A percentile compares a stretch with the other conserved stretches of the same genome.
These are phyloP conservation scores for Zygotorulaspora florentina DNA, from an alignment of 805 yeast species.

Conservation along the genomic window DNA sequence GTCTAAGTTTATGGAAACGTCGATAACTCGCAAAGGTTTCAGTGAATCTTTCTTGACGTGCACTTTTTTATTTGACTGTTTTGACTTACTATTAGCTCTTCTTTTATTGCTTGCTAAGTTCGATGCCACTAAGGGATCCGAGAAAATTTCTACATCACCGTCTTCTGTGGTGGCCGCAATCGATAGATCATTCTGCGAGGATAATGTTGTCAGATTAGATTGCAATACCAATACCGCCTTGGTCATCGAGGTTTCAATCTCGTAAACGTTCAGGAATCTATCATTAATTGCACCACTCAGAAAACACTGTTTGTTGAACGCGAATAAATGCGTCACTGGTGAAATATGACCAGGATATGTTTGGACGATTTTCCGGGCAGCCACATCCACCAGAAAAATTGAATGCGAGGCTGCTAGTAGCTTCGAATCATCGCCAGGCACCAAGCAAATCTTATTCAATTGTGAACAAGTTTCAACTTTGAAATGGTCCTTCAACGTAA, in stretches of 20 bases:
- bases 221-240: conserved; percentile 65
- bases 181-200: conserved; percentile 33
- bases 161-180: conserved; percentile 60
- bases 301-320: conserved; percentile 41
- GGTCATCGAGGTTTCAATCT: conserved; percentile 36
- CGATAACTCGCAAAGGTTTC: conserved; percentile 18
- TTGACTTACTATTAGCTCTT: conserved; percentile 47
- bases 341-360: conserved; percentile 76
- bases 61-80: conserved; percentile 45
- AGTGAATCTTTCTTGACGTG: conserved; percentile 2
- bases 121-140: conserved; percentile 43
- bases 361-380: conserved; percentile 38
- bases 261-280: conserved; percentile 71
- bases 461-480: conserved; percentile 35
- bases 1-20: conserved; percentile 34
- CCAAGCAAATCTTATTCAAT: conserved; percentile 29
- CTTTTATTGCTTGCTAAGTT: conserved; percentile 35
- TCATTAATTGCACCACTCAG: conserved; percentile 74
- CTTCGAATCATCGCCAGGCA: conserved; percentile 33
- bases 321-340: conserved; percentile 50
- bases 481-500: conserved; percentile 41
- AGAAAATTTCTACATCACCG: conserved; percentile 70
- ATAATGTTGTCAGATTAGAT: conserved; percentile 49
- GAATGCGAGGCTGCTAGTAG: conserved; percentile 65
- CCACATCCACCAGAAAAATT: conserved; percentile 49